phyloP scores from a whole-genome alignment of 768 basidiomycete species.

The Termitomyces sp. region DNA sequence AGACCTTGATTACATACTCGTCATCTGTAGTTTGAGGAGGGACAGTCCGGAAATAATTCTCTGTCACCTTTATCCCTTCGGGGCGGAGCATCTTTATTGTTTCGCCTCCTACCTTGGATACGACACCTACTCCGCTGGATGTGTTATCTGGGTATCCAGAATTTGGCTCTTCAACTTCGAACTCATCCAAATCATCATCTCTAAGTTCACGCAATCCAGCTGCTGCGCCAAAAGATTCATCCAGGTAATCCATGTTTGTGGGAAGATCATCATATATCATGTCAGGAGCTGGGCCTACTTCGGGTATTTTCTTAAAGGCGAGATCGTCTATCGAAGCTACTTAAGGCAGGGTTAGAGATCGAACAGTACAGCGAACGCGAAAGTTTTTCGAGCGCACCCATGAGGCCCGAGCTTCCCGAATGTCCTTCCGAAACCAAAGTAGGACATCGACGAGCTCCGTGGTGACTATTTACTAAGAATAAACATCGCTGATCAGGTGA shows the following conservation, averaged over 20 bases:
- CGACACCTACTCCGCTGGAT: constrained; percentile 31
- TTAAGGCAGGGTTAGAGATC: not conserved
- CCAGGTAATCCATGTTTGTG: constrained; percentile 82
- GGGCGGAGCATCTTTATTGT: constrained; percentile 74
- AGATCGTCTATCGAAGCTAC: constrained; percentile 76
- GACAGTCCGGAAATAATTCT: constrained; percentile 69
- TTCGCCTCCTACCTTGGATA: constrained; percentile 73
- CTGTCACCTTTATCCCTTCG: constrained; percentile 58
- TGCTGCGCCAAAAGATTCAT: constrained; percentile 73
- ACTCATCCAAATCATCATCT: constrained; percentile 72
- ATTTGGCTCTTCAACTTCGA: constrained; percentile 34
- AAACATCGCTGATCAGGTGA: not conserved
- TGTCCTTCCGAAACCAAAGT: constrained; percentile 24
- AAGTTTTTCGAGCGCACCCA: constrained; percentile 25
- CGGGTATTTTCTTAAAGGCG: constrained; percentile 71
- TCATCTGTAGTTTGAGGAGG: constrained; percentile 44
- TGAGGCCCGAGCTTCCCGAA: constrained; percentile 18
- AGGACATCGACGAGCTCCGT: constrained; percentile 22
- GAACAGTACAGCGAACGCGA: not conserved
- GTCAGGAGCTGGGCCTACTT: constrained; percentile 76
- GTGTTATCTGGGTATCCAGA: constrained; percentile 17
- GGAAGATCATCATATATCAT: constrained; percentile 92
- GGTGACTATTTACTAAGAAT: constrained; percentile 15
- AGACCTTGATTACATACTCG: constrained; percentile 32
- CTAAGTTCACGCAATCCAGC: constrained; percentile 68